Conservation (phyloP, 805 yeast species). For the Metschnikowia aberdeeniae region DNA sequence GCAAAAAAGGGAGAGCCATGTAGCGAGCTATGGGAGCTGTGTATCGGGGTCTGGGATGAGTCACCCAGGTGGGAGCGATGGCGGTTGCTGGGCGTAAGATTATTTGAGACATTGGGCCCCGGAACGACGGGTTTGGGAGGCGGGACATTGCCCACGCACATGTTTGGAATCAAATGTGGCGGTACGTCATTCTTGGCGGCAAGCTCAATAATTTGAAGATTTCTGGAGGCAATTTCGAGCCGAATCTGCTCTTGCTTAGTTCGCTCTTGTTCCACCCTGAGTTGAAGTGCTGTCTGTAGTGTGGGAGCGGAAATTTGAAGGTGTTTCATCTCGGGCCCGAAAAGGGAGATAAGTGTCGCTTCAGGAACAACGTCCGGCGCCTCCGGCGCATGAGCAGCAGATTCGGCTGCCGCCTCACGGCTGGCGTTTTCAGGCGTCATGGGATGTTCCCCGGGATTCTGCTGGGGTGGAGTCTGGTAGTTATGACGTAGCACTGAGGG, state of each 20-base stretch:
- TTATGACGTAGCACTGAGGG: constrained; percentile 2
- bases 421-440: constrained; percentile 1
- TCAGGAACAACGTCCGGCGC: constrained; percentile 9
- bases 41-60: background rate
- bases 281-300: constrained; percentile 52
- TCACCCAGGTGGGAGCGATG: constrained; percentile 3
- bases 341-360: constrained; percentile 29
- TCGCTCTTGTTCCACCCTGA: constrained; percentile 69
- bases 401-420: background rate
- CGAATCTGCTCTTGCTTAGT: constrained; percentile 77
- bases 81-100: background rate
- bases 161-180: constrained; percentile 52
- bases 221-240: constrained; percentile 56
- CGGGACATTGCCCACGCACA: constrained; percentile 42
- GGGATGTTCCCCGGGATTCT: constrained; percentile 1
- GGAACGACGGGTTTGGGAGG: constrained; percentile 6
- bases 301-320: constrained; percentile 60
- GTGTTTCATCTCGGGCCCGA: constrained; percentile 50
- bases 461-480: background rate
- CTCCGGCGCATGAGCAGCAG: background rate
- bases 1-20: constrained; percentile 8
- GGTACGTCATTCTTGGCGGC: constrained; percentile 66
- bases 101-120: background rate
- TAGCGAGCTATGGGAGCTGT: constrained; percentile 3
- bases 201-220: constrained; percentile 56